Percentiles rank a stretch among this genome's conserved stretches.
Evolutionary conservation across 2,329 filamentous ascomycete species (phyloP).

Genomic region (Botryosphaeria dothidea): DNA sequence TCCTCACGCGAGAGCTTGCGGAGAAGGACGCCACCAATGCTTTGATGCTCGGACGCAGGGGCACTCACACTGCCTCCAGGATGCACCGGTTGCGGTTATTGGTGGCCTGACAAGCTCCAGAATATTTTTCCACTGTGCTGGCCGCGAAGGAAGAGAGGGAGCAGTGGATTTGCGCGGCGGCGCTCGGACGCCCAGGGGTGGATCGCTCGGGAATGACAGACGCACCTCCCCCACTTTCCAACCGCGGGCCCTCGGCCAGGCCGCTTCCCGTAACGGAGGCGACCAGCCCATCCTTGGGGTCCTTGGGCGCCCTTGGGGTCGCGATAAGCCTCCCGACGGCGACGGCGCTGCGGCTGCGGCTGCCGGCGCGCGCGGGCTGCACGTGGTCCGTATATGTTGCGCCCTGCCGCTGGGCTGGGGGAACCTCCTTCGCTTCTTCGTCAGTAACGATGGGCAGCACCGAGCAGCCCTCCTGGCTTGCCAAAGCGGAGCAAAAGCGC

Average conservation of each 20-base stretch:
- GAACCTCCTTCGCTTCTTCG: too few species aligned
- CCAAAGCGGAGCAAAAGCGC: conserved; percentile 8
- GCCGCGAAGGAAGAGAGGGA: neutral
- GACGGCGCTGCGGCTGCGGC: conserved; percentile 3
- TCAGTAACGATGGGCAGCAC: neutral
- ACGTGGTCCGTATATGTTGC: neutral
- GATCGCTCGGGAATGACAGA: conserved; percentile 11
- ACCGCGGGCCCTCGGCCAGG: neutral
- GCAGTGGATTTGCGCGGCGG: conserved; percentile 10
- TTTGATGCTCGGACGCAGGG: neutral
- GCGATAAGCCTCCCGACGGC: neutral
- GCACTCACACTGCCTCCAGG: conserved; percentile 1
- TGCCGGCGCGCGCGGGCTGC: neutral
- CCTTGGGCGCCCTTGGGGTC: neutral
- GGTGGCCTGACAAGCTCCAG: conserved; percentile 13
- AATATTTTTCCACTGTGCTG: conserved; percentile 2
- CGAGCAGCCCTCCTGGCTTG: neutral
- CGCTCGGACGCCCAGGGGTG: conserved; percentile 9
- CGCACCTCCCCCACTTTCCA: conserved; percentile 12
- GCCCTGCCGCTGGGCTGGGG: too few species aligned
- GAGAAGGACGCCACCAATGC: neutral
- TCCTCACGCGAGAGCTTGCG: neutral
- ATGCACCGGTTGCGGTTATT: neutral
- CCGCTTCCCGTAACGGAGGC: neutral
- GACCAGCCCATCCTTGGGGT: neutral